Evolutionary conservation across 2,329 filamentous ascomycete genomes (phyloP).

Genomic region (Dothistroma pini): DNA sequence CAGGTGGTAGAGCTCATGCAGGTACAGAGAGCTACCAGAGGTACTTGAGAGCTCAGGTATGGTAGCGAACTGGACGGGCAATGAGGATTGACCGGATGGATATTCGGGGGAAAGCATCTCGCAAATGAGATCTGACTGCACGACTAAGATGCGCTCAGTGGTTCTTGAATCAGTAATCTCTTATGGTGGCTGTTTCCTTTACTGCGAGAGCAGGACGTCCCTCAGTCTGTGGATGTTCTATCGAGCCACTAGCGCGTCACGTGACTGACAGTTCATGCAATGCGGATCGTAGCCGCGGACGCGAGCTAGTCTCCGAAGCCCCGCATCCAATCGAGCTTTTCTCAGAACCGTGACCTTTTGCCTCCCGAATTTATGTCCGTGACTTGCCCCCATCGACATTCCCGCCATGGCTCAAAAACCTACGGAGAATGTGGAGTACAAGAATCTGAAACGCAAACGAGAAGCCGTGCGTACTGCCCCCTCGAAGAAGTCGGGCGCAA

Average conservation of each 20-base stretch:
- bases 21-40: background rate
- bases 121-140: no score
- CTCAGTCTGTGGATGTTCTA: background rate
- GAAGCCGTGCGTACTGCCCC: background rate
- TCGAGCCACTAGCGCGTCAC: background rate
- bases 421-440: background rate
- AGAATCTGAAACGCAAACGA: constrained; percentile 4
- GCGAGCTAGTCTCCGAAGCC: background rate
- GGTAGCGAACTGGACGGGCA: no score
- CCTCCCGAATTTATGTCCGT: background rate
- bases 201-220: background rate
- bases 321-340: background rate
- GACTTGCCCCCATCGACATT: background rate
- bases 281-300: background rate
- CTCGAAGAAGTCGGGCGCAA: background rate
- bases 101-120: no score
- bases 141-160: no score
- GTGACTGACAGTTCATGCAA: background rate
- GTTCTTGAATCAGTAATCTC: no score
- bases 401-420: background rate
- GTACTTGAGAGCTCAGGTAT: background rate
- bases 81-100: no score
- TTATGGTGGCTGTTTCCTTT: no score
- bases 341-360: background rate
- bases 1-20: background rate